phyloP scores from a whole-genome alignment of 768 basidiomycete genomes.

The Infundibulicybe gibba region DNA sequence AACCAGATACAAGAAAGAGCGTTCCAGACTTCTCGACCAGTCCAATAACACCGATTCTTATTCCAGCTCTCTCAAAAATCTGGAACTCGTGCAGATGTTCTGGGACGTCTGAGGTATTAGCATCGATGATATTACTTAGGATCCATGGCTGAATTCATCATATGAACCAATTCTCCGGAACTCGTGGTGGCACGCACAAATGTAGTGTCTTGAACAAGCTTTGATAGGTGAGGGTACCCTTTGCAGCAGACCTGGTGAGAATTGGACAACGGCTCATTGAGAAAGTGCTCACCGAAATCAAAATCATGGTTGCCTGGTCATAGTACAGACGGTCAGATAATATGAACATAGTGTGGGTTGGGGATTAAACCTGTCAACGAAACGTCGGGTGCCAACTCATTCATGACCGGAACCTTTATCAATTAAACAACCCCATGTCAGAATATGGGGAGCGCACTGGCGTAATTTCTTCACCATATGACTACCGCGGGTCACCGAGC shows the following conservation, averaged over 20 bases:
- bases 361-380: constrained; percentile 68
- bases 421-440: neutral
- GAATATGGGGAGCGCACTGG: neutral
- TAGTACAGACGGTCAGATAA: neutral
- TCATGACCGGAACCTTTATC: constrained; percentile 80
- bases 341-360: neutral
- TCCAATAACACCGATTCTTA: constrained; percentile 79
- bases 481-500: constrained; percentile 82
- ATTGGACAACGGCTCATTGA: neutral
- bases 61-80: constrained; percentile 65
- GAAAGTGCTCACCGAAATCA: constrained; percentile 61
- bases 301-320: constrained; percentile 85
- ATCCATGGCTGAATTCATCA: constrained; percentile 69
- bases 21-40: constrained; percentile 73
- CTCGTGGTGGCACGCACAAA: constrained; percentile 50
- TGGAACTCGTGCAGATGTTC: constrained; percentile 55
- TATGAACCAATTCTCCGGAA: neutral
- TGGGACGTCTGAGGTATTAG: constrained; percentile 58
- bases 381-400: constrained; percentile 74
- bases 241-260: neutral
- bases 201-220: constrained; percentile 65
- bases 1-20: neutral
- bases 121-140: constrained; percentile 82
- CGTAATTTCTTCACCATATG: constrained; percentile 63
- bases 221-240: constrained; percentile 65